Percentiles rank a stretch among this genome's conserved stretches.
These are phyloP conservation scores for Dactylellina parvicollis DNA, from an alignment of 2,329 filamentous ascomycete species.

Conservation along the genomic window DNA sequence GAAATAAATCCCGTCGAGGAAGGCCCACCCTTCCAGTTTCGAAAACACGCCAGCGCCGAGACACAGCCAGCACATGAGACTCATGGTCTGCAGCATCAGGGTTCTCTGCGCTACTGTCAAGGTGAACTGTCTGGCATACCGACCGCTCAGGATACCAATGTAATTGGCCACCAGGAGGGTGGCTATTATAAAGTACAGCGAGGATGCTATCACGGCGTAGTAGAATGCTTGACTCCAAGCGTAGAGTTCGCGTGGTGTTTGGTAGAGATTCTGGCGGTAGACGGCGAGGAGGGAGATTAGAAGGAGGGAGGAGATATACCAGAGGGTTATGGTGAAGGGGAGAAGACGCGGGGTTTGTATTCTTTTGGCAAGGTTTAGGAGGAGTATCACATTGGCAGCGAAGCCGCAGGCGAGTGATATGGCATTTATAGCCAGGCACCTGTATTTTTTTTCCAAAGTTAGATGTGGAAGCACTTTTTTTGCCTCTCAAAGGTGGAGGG, in stretches of 20 bases:
- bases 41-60: conserved; percentile 80
- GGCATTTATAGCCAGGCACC: conserved; percentile 79
- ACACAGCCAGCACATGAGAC: conserved; percentile 82
- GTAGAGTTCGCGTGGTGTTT: conserved; percentile 66
- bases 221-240: conserved; percentile 79
- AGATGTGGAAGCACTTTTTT: conserved; percentile 11
- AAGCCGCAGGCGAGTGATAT: conserved; percentile 79
- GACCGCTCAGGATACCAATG: conserved; percentile 64
- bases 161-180: conserved; percentile 80
- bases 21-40: conserved; percentile 76
- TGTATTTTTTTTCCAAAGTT: conserved; percentile 57
- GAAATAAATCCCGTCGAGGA: conserved; percentile 81
- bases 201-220: conserved; percentile 82
- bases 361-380: conserved; percentile 85
- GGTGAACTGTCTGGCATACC: conserved; percentile 79
- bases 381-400: conserved; percentile 79
- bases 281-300: conserved; percentile 75
- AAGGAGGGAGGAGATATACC: conserved; percentile 74
- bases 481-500: not conserved
- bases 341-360: conserved; percentile 84
- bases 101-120: conserved; percentile 84
- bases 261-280: conserved; percentile 69
- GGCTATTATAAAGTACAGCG: conserved; percentile 81
- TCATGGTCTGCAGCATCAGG: conserved; percentile 87
- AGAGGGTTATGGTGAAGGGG: conserved; percentile 82